Evolutionary conservation across 2,329 filamentous ascomycete species (phyloP).

Genomic region (Calycina marina): DNA sequence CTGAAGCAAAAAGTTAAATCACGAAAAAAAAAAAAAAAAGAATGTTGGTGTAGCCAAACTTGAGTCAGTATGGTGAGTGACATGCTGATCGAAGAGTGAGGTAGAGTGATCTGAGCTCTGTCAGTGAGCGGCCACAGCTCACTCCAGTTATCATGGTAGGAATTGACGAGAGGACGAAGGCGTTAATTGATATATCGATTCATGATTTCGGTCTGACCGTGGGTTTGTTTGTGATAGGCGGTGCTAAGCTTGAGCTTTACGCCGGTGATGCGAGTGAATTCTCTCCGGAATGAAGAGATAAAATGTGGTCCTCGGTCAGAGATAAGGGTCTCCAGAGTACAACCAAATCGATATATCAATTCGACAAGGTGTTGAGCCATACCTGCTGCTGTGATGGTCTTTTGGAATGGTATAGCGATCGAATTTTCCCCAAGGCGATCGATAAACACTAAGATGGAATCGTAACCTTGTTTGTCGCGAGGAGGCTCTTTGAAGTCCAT

Average conservation of each 20-base stretch:
- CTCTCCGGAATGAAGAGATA: constrained; percentile 8
- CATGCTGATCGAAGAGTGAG: background rate
- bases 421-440: constrained; percentile 3
- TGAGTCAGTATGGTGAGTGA: background rate
- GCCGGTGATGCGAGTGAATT: constrained; percentile 4
- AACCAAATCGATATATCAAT: constrained; percentile 2
- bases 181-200: constrained; percentile 10
- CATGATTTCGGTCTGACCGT: constrained; percentile 10
- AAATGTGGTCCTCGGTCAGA: constrained; percentile 10
- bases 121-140: constrained; percentile 8
- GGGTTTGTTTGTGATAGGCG: constrained; percentile 8
- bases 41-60: no score
- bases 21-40: no score
- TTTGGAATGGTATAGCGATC: constrained; percentile 3
- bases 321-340: constrained; percentile 5
- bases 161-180: constrained; percentile 8
- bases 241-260: constrained; percentile 7
- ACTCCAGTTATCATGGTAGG: constrained; percentile 13
- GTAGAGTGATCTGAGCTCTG: background rate
- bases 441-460: constrained; percentile 5
- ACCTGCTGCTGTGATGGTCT: constrained; percentile 2
- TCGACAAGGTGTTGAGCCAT: constrained; percentile 4
- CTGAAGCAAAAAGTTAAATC: no score
- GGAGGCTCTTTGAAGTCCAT: constrained; percentile 7
- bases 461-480: constrained; percentile 1